phyloP scores from a whole-genome alignment of 805 yeast species.

The Vanderwaltozyma polyspora region DNA sequence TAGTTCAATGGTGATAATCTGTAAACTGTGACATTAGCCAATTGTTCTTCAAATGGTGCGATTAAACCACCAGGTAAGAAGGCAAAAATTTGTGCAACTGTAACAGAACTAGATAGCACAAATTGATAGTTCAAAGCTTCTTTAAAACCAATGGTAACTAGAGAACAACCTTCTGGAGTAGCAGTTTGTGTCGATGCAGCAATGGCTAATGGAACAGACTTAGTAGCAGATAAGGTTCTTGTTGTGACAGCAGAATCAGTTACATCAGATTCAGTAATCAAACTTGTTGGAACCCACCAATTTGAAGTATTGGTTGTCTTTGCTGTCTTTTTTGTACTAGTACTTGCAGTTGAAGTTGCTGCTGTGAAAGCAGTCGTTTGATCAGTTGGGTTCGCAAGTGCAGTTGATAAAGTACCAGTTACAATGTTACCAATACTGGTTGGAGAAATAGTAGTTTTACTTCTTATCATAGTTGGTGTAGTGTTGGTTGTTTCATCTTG shows the following conservation, averaged over 20 bases:
- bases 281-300: slow-evolving; percentile 64
- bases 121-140: slow-evolving; percentile 74
- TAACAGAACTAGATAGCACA: slow-evolving; percentile 70
- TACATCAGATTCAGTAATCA: slow-evolving; percentile 46
- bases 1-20: slow-evolving; percentile 70
- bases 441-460: neutral
- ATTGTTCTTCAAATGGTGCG: slow-evolving; percentile 40
- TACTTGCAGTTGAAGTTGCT: neutral
- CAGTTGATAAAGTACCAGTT: neutral
- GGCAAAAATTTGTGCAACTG: slow-evolving; percentile 60
- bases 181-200: slow-evolving; percentile 31
- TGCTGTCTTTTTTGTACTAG: too few species aligned
- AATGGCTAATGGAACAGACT: slow-evolving; percentile 33
- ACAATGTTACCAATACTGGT: neutral
- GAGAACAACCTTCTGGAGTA: slow-evolving; percentile 14
- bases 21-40: slow-evolving; percentile 46
- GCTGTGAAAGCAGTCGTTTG: slow-evolving; percentile 1
- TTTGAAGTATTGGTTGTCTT: slow-evolving; percentile 27
- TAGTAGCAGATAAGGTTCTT: slow-evolving; percentile 35
- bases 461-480: neutral
- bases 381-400: slow-evolving; percentile 4
- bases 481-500: too few species aligned
- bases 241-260: slow-evolving; percentile 36
- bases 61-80: slow-evolving; percentile 68
- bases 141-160: slow-evolving; percentile 40